Evolutionary conservation across 164 flowering plant genomes (phyloP), one percentile per base, ranked within the genome.

Genomic region (Warburgia ugandensis): DNA sequence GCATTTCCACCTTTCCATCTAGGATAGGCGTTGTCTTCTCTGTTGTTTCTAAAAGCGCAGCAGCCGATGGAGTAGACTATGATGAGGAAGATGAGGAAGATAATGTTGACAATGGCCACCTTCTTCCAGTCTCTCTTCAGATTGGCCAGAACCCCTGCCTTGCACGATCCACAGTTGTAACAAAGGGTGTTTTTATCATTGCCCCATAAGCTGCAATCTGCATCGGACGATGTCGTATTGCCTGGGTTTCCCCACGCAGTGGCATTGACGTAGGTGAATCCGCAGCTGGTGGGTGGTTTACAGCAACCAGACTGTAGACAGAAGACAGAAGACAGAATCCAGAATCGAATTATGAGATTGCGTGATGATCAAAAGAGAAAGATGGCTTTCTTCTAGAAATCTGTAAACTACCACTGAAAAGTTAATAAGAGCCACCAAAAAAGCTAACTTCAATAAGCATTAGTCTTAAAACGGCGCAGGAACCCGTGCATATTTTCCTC

Each of bases 281-380:
- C 28, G 45, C 86, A 80, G n/a, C 50, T 42, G 23, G 65, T 55
- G 5, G 83, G 51, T 26, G 86, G 86, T 62, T 77, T 80, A 36
- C 86, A 80, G 72, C 86, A 80, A 28, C 86, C 83, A 16, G 83
- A 77, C 86, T 80, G 74, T 45, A 59, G n/a, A n/a, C 48, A 45
- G 5, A 2, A 37, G 17, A 37, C 39, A 13, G 10, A 8, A 40
- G 17, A 55, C 19, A 11, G n/a, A 10, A 40, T 30, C 10, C 22
- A 26, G 6, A 42, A 3, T n/a, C n/a, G n/a, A n/a, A n/a, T n/a
- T n/a, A n/a, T n/a, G n/a, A n/a, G n/a, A n/a, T n/a, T n/a, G n/a
- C n/a, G n/a, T n/a, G n/a, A n/a, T n/a, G n/a, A n/a, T n/a, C n/a
- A n/a, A n/a, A n/a, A n/a, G n/a, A n/a, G n/a, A n/a, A n/a, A n/a